Percentiles rank a stretch among this genome's conserved stretches.
Conservation (phyloP, 306 rosid species). For the Pterocarpus santalinus region DNA sequence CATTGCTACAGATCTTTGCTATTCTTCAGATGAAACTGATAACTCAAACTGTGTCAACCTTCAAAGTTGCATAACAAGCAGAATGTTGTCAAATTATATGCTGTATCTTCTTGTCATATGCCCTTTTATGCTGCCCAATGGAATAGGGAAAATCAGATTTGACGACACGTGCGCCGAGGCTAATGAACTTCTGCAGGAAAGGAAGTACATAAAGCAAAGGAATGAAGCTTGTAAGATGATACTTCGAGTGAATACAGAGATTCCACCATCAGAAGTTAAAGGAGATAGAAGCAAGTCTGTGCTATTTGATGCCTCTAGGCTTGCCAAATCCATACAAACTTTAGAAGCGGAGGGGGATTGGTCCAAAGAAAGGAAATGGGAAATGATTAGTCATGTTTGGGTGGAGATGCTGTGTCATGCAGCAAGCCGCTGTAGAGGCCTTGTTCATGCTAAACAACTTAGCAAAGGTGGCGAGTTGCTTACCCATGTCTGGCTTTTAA, state of each 20-base stretch:
- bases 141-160: constrained; percentile 27
- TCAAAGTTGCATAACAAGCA: constrained; percentile 3
- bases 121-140: constrained; percentile 48
- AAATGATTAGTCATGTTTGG: constrained; percentile 37
- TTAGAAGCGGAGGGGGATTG: neutral
- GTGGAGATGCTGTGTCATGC: constrained; percentile 44
- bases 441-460: constrained; percentile 33
- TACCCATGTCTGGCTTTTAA: constrained; percentile 54
- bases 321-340: constrained; percentile 39
- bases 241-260: constrained; percentile 37
- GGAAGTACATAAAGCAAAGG: neutral
- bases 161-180: constrained; percentile 41
- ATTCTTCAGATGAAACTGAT: neutral
- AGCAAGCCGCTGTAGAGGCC: constrained; percentile 33
- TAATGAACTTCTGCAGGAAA: constrained; percentile 37
- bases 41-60: neutral
- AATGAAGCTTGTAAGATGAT: constrained; percentile 31
- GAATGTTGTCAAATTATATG: constrained; percentile 43
- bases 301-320: constrained; percentile 44
- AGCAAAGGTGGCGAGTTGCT: constrained; percentile 38
- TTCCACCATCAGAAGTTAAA: neutral
- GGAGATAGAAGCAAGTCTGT: constrained; percentile 51
- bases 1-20: constrained; percentile 50
- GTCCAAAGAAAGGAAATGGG: constrained; percentile 38
- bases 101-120: constrained; percentile 41